Evolutionary conservation across 208 protist species (phyloP).

Genomic region (Blastocrithidia nonstop): DNA sequence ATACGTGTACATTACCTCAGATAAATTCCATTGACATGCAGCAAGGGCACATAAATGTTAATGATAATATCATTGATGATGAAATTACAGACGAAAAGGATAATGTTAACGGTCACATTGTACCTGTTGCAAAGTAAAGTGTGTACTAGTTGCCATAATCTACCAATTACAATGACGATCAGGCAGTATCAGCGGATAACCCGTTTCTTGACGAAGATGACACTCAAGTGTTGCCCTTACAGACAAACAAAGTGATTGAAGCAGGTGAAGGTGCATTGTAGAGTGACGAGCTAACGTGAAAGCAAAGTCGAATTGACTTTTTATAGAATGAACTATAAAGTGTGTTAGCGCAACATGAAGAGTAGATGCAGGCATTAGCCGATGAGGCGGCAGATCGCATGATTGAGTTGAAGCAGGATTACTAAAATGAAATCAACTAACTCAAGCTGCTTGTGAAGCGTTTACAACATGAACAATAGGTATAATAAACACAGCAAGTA

Average conservation of each 20-base stretch:
- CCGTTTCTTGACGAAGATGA: constrained; percentile 1
- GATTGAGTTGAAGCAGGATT: constrained; percentile 28
- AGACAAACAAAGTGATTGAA: neutral
- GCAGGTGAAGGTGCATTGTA: too few relatives aligned
- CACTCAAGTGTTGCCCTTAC: too few relatives aligned
- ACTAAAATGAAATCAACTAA: constrained; percentile 6
- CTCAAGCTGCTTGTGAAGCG: too few relatives aligned
- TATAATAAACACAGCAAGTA: too few relatives aligned
- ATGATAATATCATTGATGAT: neutral
- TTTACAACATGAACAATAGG: too few relatives aligned
- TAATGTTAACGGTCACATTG: neutral
- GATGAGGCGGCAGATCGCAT: constrained; percentile 33
- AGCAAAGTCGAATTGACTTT: neutral
- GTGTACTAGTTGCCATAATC: neutral
- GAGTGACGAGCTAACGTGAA: neutral
- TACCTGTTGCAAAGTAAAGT: neutral
- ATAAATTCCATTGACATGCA: too few relatives aligned
- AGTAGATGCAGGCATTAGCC: constrained; percentile 31
- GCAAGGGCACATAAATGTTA: constrained; percentile 6
- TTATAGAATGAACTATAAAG: too few relatives aligned
- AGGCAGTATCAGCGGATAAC: neutral
- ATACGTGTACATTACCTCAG: too few relatives aligned
- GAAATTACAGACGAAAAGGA: neutral
- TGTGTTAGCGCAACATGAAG: too few relatives aligned
- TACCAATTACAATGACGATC: neutral